These are phyloP conservation scores for Leucosporidium creatinivorum DNA, from an alignment of 768 basidiomycete genomes.

Conservation along the genomic window DNA sequence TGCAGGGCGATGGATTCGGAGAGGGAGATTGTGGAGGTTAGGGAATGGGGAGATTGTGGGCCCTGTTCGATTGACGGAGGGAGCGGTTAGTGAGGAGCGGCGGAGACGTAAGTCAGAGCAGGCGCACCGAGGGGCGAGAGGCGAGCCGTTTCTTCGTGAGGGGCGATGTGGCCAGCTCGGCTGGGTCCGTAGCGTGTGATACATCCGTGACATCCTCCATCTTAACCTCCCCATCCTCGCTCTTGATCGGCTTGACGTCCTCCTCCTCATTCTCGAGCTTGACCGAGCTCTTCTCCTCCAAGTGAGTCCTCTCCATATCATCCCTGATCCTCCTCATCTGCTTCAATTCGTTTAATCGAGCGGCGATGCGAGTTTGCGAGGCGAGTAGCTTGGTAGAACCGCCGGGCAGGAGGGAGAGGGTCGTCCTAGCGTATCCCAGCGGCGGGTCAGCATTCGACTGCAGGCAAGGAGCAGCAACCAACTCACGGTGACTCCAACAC, in stretches of 20 bases:
- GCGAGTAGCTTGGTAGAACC: constrained; percentile 9
- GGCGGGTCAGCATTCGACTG: too few relatives aligned
- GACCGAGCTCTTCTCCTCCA: neutral
- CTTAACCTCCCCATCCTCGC: neutral
- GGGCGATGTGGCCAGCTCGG: constrained; percentile 4
- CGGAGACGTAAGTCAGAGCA: too few relatives aligned
- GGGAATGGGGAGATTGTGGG: neutral
- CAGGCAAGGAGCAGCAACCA: neutral
- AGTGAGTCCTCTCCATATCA: constrained; percentile 14
- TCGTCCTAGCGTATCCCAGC: neutral
- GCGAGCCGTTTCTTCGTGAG: constrained; percentile 21
- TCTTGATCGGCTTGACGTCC: too few relatives aligned
- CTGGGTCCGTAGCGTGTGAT: neutral
- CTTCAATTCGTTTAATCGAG: constrained; percentile 10
- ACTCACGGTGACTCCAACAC: constrained; percentile 25
- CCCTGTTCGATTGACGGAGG: neutral
- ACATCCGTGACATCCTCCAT: neutral
- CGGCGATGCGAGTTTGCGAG: constrained; percentile 12
- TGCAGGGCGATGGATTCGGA: constrained; percentile 26
- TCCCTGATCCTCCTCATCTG: constrained; percentile 6
- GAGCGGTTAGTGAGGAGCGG: neutral
- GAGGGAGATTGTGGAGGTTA: constrained; percentile 13
- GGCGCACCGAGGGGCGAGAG: constrained; percentile 9
- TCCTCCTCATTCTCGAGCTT: neutral
- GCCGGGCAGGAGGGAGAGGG: constrained; percentile 17